Evolutionary conservation across 169 alveolate genomes (phyloP).

Genomic region (Plasmodium billcollinsi): DNA sequence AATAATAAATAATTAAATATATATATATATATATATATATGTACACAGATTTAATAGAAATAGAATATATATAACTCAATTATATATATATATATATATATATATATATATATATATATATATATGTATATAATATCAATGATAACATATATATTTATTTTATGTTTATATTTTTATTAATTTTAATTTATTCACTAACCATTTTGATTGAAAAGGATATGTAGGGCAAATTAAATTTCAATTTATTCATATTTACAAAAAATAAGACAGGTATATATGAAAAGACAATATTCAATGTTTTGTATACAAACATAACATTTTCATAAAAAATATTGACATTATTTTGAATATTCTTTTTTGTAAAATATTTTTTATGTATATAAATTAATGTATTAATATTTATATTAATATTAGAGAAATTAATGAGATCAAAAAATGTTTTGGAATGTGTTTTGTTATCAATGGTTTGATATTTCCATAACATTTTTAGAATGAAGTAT

Average conservation of each 20-base stretch:
- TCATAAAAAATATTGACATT: constrained; percentile 22
- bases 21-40: background rate
- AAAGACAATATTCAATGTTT: constrained; percentile 28
- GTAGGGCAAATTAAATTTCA: constrained; percentile 31
- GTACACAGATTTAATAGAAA: background rate
- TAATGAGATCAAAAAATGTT: constrained; percentile 34
- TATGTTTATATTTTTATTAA: no score
- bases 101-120: no score
- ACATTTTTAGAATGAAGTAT: constrained; percentile 10
- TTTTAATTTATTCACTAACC: constrained; percentile 13
- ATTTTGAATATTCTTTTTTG: constrained; percentile 8
- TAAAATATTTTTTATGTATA: constrained; percentile 44
- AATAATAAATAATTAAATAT: no score
- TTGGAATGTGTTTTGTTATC: background rate
- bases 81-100: background rate
- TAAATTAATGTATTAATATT: constrained; percentile 30
- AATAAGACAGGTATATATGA: constrained; percentile 32
- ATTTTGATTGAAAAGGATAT: constrained; percentile 33
- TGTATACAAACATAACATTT: constrained; percentile 20
- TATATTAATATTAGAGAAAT: constrained; percentile 34
- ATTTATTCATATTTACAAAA: constrained; percentile 19
- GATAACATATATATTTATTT: no score
- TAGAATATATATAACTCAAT: background rate
- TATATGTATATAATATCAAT: no score
- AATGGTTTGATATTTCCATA: background rate